Base-by-base conservation (phyloP, 2,329 filamentous ascomycete genomes). In the Beauveria sp. region DNA sequence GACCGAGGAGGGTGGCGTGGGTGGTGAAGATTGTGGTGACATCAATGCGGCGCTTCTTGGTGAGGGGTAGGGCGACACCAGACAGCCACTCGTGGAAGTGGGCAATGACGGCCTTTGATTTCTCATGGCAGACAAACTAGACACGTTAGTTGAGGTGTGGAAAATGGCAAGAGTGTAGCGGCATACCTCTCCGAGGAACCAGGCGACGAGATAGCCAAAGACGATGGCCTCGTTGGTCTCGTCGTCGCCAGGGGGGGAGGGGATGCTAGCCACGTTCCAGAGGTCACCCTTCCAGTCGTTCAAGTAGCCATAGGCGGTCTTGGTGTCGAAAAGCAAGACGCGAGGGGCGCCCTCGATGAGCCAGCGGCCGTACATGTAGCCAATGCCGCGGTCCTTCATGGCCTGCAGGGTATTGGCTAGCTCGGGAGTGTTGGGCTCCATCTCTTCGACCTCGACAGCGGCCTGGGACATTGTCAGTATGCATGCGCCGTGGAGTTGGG, bases 21-120 rank as follows among this genome's bases (percentile, higher is more conserved):
- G 95, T 99, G 48, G 95, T 99, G 80, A 98, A 98, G 74, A 98
- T 98, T 67, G 95, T 98, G 20, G 95, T 98, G 56, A 97, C 84
- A 72, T 98, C 95, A 75, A 98, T 98, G 71, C 90, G 89, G 64
- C 95, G 87, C 83, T 90, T 96, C 80, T 96, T 96, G 78, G 88
- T 89, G 67, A 98, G 83, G 28, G 95, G 95, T 40, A 98, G 82
- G 56, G 91, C 93, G 55, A 98, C 95, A 76, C 93, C 95, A 12
- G 95, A 89, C 61, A 99, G 84, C 95, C 95, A 99, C 77, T 99
- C 95, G 80, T 99, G 95, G 80, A 98, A 98, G 76, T 99, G 95
- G 61, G 93, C 95, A 75, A 98, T 95, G 66, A 99, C 91, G 3
- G 95, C 95, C 71, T 86, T 90, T 67, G 87, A 88, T 76, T 90